These are phyloP conservation scores for Boletus edulis DNA, from an alignment of 768 basidiomycete species.

Conservation along the genomic window DNA sequence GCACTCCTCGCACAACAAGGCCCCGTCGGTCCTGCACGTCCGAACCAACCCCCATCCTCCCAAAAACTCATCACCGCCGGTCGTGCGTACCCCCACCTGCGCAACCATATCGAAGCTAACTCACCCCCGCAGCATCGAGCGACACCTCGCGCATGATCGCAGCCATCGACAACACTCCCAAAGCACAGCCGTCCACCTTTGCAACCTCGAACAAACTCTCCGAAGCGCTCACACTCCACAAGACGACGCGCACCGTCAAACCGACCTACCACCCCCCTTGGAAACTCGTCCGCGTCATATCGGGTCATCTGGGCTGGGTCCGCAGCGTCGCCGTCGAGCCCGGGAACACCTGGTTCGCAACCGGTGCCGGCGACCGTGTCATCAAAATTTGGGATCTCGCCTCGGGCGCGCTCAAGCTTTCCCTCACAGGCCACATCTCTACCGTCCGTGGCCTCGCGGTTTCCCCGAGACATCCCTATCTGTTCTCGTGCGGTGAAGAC, in stretches of 20 bases:
- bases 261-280: constrained; percentile 95
- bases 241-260: constrained; percentile 91
- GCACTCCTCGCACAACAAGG: constrained; percentile 80
- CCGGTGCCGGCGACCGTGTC: constrained; percentile 96
- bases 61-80: constrained; percentile 74
- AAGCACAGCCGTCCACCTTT: constrained; percentile 68
- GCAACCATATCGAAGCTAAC: background rate
- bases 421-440: constrained; percentile 95
- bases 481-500: constrained; percentile 97
- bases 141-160: constrained; percentile 70
- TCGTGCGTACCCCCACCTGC: constrained; percentile 39
- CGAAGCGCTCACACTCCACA: constrained; percentile 89
- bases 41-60: constrained; percentile 35
- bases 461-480: constrained; percentile 89
- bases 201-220: constrained; percentile 65
- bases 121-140: constrained; percentile 25
- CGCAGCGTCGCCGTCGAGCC: constrained; percentile 95
- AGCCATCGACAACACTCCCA: constrained; percentile 71
- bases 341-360: constrained; percentile 98
- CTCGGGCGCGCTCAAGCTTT: constrained; percentile 95
- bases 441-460: constrained; percentile 95
- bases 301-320: constrained; percentile 98
- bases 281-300: constrained; percentile 96
- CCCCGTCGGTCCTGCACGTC: constrained; percentile 75
- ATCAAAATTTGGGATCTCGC: constrained; percentile 99